Evolutionary conservation across 2,329 filamentous ascomycete species (phyloP).

Genomic region (Fusarium sp.): DNA sequence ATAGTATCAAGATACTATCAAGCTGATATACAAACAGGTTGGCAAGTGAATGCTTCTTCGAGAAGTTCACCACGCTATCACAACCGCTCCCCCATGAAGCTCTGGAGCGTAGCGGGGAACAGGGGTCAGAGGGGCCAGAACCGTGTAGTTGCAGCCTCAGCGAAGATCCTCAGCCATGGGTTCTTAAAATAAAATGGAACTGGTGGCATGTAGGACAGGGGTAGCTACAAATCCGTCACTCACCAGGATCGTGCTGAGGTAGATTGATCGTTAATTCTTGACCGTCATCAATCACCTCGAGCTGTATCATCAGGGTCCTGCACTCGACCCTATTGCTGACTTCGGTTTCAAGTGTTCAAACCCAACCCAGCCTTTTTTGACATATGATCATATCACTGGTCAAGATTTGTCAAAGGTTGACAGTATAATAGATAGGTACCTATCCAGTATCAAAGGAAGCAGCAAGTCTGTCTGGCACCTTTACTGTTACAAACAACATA

Average conservation of each 20-base stretch:
- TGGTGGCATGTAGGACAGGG: neutral
- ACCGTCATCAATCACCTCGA: conserved; percentile 1
- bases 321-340: neutral
- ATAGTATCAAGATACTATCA: neutral
- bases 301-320: neutral
- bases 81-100: neutral
- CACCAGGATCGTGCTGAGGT: conserved; percentile 14
- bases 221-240: neutral
- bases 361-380: neutral
- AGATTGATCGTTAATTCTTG: conserved; percentile 22
- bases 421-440: neutral
- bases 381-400: neutral
- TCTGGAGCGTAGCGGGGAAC: neutral
- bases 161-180: conserved; percentile 3
- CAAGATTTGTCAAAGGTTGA: neutral
- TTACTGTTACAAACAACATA: neutral
- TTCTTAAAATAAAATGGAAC: conserved; percentile 20
- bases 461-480: neutral
- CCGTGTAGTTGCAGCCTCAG: conserved; percentile 3
- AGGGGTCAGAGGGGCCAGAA: neutral
- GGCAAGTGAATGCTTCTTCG: neutral
- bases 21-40: neutral
- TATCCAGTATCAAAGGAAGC: neutral
- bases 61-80: neutral
- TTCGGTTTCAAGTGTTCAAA: neutral